Conservation (phyloP, 768 basidiomycete species). For the Saitozyma sp. region DNA sequence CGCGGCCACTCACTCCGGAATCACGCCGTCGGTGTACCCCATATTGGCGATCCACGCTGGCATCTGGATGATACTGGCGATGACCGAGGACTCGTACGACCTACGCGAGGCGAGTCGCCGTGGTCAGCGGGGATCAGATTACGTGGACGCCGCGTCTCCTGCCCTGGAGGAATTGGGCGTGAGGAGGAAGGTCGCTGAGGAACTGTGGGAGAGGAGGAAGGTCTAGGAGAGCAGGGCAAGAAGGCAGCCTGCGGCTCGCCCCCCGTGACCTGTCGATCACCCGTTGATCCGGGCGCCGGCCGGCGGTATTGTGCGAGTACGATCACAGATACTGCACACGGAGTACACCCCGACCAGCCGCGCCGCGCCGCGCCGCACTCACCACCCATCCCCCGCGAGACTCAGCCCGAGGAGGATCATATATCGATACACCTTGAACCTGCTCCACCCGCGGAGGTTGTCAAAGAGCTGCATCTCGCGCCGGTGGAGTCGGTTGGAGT, state of each 20-base stretch:
- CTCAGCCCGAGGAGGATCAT: slow-evolving; percentile 26
- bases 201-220: neutral
- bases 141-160: no score
- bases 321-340: no score
- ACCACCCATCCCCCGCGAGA: slow-evolving; percentile 35
- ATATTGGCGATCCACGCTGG: slow-evolving; percentile 30
- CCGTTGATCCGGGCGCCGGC: no score
- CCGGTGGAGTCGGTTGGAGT: neutral
- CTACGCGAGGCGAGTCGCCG: neutral
- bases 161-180: neutral
- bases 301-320: no score
- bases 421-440: slow-evolving; percentile 32
- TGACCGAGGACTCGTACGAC: slow-evolving; percentile 34
- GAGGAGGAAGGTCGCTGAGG: neutral
- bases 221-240: no score
- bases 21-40: slow-evolving; percentile 22
- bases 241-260: no score
- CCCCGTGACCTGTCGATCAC: no score
- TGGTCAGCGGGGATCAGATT: neutral
- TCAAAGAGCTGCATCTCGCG: slow-evolving; percentile 29
- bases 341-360: neutral
- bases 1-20: slow-evolving; percentile 26
- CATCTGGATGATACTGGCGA: slow-evolving; percentile 33
- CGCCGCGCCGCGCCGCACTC: slow-evolving; percentile 1
- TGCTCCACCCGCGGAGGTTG: slow-evolving; percentile 29